These are phyloP conservation scores for Globisporangium splendens DNA, from an alignment of 352 stramenopile genomes.

Conservation along the genomic window DNA sequence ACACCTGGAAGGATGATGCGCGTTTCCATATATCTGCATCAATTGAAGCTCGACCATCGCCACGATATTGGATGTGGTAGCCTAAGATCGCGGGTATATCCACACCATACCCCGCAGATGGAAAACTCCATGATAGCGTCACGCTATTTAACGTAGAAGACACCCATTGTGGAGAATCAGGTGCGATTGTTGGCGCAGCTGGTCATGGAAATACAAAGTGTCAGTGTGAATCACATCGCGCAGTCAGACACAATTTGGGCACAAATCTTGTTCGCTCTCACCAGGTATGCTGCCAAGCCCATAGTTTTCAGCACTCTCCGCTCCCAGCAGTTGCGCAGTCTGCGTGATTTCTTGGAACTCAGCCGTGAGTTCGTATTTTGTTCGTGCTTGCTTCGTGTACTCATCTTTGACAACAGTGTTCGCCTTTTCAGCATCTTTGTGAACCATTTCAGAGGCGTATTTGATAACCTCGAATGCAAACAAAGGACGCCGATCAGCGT, in stretches of 20 bases:
- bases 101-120: constrained; percentile 1
- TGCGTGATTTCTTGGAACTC: constrained; percentile 63
- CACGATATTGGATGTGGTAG: constrained; percentile 56
- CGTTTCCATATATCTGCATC: constrained; percentile 39
- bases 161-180: constrained; percentile 21
- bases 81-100: constrained; percentile 51
- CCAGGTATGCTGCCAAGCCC: constrained; percentile 34
- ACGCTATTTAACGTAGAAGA: constrained; percentile 45
- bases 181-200: constrained; percentile 24
- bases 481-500: constrained; percentile 22
- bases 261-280: constrained; percentile 1
- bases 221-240: neutral
- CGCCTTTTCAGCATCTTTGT: constrained; percentile 30
- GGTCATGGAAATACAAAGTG: neutral
- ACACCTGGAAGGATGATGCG: constrained; percentile 48
- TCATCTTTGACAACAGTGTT: constrained; percentile 41
- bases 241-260: too few relatives aligned
- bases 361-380: constrained; percentile 47
- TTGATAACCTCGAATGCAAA: constrained; percentile 26
- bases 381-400: constrained; percentile 54
- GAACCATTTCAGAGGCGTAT: constrained; percentile 41
- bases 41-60: constrained; percentile 34
- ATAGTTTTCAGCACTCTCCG: constrained; percentile 33
- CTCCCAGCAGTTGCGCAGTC: constrained; percentile 33
- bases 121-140: constrained; percentile 34